Percentiles rank a stretch among this genome's conserved stretches.
phyloP scores from a whole-genome alignment of 1,284 basidiomycete species.

The Apiotrichum gracile region DNA sequence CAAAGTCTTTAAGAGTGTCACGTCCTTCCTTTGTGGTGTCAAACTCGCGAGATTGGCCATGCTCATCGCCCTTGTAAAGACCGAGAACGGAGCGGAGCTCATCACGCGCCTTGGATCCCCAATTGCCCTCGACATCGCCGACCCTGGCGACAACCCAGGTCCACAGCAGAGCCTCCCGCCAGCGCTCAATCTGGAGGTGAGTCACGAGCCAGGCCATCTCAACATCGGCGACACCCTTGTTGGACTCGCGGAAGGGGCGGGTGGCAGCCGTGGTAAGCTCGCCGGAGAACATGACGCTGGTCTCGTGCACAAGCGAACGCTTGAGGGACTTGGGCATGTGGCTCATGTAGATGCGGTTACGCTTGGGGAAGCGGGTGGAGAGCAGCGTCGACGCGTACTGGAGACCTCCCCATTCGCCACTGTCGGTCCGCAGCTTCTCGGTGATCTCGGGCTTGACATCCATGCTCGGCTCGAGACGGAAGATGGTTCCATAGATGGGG shows the following conservation, averaged over 20 bases:
- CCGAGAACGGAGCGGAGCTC: conserved; percentile 23
- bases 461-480: conserved; percentile 31
- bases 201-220: conserved; percentile 36
- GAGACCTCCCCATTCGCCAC: conserved; percentile 41
- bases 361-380: conserved; percentile 26
- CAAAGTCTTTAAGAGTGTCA: conserved; percentile 25
- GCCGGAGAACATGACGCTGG: conserved; percentile 31
- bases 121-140: conserved; percentile 28
- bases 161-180: conserved; percentile 42
- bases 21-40: conserved; percentile 11
- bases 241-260: conserved; percentile 32
- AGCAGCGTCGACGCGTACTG: conserved; percentile 32
- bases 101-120: conserved; percentile 22
- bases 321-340: conserved; percentile 37
- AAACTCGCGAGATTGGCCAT: conserved; percentile 3
- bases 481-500: conserved; percentile 30
- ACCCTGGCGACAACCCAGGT: conserved; percentile 32
- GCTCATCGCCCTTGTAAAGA: conserved; percentile 9
- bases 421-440: conserved; percentile 16
- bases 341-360: conserved; percentile 29
- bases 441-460: conserved; percentile 21
- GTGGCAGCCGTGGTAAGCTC: conserved; percentile 25
- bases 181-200: conserved; percentile 37
- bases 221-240: conserved; percentile 31
- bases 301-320: conserved; percentile 27